These are phyloP conservation scores for Eremochloa ophiuroides DNA, from an alignment of 176 grass and related monocot genomes.

Conservation along the genomic window DNA sequence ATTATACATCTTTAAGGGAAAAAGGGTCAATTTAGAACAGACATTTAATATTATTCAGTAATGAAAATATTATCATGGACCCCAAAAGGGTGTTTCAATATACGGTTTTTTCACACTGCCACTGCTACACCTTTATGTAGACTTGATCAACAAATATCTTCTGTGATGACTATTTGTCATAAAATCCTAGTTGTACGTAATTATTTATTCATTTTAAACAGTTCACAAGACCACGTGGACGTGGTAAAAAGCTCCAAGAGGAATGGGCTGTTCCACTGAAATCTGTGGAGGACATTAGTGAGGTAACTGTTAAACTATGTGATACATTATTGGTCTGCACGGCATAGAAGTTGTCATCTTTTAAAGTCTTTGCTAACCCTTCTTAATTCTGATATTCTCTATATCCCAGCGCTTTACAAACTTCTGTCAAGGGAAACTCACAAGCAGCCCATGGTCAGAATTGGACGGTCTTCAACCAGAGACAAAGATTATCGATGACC, in stretches of 20 bases:
- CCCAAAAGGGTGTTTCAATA: not conserved
- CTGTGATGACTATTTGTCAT: slow-evolving; percentile 1
- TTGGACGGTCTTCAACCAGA: slow-evolving; percentile 77
- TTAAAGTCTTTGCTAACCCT: not conserved
- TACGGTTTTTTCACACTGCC: not conserved
- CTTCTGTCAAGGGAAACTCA: slow-evolving; percentile 66
- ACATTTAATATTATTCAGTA: not conserved
- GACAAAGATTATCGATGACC: slow-evolving; percentile 75
- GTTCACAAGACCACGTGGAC: slow-evolving; percentile 71
- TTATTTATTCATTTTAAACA: slow-evolving; percentile 18
- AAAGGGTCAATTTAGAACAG: not conserved
- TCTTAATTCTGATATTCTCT: not conserved
- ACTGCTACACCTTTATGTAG: not conserved
- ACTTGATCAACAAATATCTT: slow-evolving; percentile 9
- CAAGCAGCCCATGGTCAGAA: slow-evolving; percentile 83
- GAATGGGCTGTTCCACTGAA: slow-evolving; percentile 84
- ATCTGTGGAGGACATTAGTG: slow-evolving; percentile 68
- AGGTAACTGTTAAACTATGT: slow-evolving; percentile 35
- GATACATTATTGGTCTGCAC: not conserved
- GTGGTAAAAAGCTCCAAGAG: slow-evolving; percentile 73
- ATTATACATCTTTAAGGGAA: not conserved
- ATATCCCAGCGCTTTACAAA: slow-evolving; percentile 50
- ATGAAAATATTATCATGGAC: not conserved
- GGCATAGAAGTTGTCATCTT: not conserved
- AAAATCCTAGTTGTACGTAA: not conserved